Evolutionary conservation across 495 filamentous ascomycete genomes (phyloP).

Genomic region (Xylaria intraflava): DNA sequence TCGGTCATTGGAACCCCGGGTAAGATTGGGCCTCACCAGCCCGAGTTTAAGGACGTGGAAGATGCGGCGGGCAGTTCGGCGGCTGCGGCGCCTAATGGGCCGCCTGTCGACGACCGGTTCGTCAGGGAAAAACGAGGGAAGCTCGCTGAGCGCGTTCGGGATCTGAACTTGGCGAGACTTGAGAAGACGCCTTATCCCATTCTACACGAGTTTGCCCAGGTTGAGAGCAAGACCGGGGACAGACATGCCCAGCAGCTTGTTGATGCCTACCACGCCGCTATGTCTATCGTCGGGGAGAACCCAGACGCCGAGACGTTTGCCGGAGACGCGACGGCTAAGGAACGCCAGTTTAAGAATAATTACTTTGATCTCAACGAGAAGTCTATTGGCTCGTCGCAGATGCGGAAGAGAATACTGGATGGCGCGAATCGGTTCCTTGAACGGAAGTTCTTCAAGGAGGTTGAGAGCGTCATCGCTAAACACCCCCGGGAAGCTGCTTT

Average conservation of each 20-base stretch:
- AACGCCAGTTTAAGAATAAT: constrained; percentile 65
- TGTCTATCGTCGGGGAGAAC: constrained; percentile 63
- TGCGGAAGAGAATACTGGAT: constrained; percentile 68
- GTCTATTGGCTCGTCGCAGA: constrained; percentile 50
- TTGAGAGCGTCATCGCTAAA: constrained; percentile 68
- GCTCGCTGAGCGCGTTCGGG: constrained; percentile 67
- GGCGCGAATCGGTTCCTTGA: constrained; percentile 74
- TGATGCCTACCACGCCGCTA: constrained; percentile 71
- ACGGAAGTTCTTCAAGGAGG: constrained; percentile 59
- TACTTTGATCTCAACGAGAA: constrained; percentile 67
- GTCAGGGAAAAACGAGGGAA: constrained; percentile 71
- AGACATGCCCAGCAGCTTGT: constrained; percentile 60
- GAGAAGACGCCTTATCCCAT: constrained; percentile 58
- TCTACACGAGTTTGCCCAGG: constrained; percentile 60
- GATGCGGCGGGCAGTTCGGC: constrained; percentile 45
- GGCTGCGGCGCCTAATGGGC: constrained; percentile 21
- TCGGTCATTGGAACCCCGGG: constrained; percentile 78
- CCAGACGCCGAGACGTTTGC: constrained; percentile 45
- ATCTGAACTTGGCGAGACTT: constrained; percentile 67
- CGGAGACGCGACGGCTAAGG: constrained; percentile 52
- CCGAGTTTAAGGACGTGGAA: constrained; percentile 60
- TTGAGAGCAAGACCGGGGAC: constrained; percentile 62
- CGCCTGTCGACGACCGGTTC: constrained; percentile 60
- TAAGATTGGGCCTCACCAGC: constrained; percentile 47
- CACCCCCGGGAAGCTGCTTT: constrained; percentile 83